Conservation (phyloP, 345 rosid species). For the Abelmoschus esculentus region DNA sequence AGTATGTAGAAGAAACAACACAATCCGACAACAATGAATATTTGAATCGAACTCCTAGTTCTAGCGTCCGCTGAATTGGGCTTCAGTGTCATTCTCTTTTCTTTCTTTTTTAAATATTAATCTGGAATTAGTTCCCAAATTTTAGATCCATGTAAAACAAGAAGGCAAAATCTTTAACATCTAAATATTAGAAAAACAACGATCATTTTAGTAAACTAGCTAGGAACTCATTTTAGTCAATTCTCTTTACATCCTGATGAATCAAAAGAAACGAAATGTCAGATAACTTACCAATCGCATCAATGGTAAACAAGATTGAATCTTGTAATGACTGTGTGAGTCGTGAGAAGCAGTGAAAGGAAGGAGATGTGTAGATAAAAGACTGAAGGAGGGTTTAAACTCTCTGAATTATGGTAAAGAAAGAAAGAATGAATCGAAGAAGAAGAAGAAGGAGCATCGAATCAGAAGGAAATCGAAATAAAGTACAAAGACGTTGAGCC, state of each 20-base stretch:
- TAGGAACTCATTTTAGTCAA: neutral
- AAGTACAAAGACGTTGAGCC: neutral
- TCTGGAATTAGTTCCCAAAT: conserved; percentile 23
- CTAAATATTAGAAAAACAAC: neutral
- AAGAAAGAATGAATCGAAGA: neutral
- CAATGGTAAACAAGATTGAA: neutral
- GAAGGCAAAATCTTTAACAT: neutral
- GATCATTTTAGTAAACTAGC: neutral
- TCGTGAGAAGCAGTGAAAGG: too few relatives aligned
- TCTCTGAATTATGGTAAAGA: too few relatives aligned
- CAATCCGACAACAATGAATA: conserved; percentile 67
- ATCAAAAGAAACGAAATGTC: neutral
- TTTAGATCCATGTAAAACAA: neutral
- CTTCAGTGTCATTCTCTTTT: conserved; percentile 71
- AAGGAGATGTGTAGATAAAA: too few relatives aligned
- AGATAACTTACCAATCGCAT: conserved; percentile 15
- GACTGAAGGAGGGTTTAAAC: too few relatives aligned
- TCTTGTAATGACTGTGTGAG: neutral
- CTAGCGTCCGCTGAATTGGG: conserved; percentile 61
- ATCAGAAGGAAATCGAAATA: too few relatives aligned
- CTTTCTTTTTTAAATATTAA: conserved; percentile 1
- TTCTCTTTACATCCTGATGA: neutral
- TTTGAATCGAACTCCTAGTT: conserved; percentile 80
- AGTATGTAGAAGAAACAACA: conserved; percentile 88
- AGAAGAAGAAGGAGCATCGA: neutral